Evolutionary conservation across 495 filamentous ascomycete species (phyloP), one percentile per base, ranked within the genome.

Genomic region (Mytilinidion resinicola): DNA sequence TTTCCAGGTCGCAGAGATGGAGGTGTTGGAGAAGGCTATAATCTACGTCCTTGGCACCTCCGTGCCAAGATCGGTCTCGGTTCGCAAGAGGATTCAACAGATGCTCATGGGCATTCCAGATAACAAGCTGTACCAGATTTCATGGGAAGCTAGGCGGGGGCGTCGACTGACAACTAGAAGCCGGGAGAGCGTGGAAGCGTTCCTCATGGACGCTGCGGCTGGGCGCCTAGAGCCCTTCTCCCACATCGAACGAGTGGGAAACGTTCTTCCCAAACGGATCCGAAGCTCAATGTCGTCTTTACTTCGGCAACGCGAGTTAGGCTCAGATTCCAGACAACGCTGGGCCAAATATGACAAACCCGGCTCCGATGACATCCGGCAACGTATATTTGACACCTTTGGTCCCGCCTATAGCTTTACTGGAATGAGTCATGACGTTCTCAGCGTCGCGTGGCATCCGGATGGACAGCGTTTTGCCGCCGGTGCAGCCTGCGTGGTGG

Each of bases 401-500:
- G 66, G 70, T 2, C 67, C 64, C 9, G 47, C 55, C 4, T 62
- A 46, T 25, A 62, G 66, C 35, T 73, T 62, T 57, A 68, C 62
- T 7, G 64, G 70, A 3, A 70, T 69, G 34, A 82, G 80, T 35
- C 80, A 82, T 7, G 83, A 86, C 64, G 81, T 87, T 17, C 70
- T 74, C 44, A 80, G 78, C 20, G 72, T 83, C 11, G 73, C 71
- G 33, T 87, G 84, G 84, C 61, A 76, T 0, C 73, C 76, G 1
- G 71, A 80, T 54, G 72, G 75, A 7, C 33, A 67, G 62, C 50
- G n/a, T 7, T 75, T 75, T 51, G 73, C 71, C 39, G 71, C 67
- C 52, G 91, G 91, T 1, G 86, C 89, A 1, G 83, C 85, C 2
- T 84, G 87, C 30, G 82, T 88, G 55, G 83, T 82, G 1, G 90